Conservation (phyloP, 2,329 filamentous ascomycete genomes). For the Aurifilum marmelostoma region DNA sequence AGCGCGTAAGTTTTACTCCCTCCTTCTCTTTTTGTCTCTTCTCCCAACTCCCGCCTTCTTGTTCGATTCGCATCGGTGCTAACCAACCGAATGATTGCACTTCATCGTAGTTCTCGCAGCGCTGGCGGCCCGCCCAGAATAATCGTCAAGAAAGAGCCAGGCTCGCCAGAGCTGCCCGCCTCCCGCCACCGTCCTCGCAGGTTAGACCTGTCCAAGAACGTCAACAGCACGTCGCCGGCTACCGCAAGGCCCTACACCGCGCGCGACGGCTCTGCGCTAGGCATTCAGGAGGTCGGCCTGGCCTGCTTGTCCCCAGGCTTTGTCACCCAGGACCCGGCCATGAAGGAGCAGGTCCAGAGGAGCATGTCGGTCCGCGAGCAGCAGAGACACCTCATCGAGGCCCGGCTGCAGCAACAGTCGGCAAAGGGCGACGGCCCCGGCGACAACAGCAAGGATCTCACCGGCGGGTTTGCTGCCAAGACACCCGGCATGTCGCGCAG, state of each 20-base stretch:
- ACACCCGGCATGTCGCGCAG: slow-evolving; percentile 74
- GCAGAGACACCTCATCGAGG: slow-evolving; percentile 93
- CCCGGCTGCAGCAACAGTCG: slow-evolving; percentile 83
- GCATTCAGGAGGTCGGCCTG: slow-evolving; percentile 89
- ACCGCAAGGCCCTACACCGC: slow-evolving; percentile 78
- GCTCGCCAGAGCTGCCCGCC: slow-evolving; percentile 56
- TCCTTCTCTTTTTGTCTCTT: slow-evolving; percentile 8
- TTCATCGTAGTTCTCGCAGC: slow-evolving; percentile 51
- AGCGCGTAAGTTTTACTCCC: slow-evolving; percentile 56
- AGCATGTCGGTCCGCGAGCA: slow-evolving; percentile 93
- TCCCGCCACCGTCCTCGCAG: slow-evolving; percentile 76
- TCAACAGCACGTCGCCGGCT: slow-evolving; percentile 51
- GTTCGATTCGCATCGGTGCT: slow-evolving; percentile 12
- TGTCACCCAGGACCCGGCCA: slow-evolving; percentile 91
- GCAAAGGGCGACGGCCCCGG: slow-evolving; percentile 72
- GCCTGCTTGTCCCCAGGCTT: slow-evolving; percentile 96
- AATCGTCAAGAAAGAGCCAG: slow-evolving; percentile 94
- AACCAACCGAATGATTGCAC: slow-evolving; percentile 19
- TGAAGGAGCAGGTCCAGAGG: slow-evolving; percentile 93
- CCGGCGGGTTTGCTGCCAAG: slow-evolving; percentile 59
- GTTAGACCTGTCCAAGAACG: slow-evolving; percentile 74
- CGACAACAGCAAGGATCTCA: slow-evolving; percentile 57
- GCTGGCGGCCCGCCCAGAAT: slow-evolving; percentile 71
- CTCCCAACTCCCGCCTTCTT: slow-evolving; percentile 5
- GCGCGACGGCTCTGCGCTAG: slow-evolving; percentile 69